Conservation (phyloP, 2,329 filamentous ascomycete species). For the Epicoccum sorghinum region DNA sequence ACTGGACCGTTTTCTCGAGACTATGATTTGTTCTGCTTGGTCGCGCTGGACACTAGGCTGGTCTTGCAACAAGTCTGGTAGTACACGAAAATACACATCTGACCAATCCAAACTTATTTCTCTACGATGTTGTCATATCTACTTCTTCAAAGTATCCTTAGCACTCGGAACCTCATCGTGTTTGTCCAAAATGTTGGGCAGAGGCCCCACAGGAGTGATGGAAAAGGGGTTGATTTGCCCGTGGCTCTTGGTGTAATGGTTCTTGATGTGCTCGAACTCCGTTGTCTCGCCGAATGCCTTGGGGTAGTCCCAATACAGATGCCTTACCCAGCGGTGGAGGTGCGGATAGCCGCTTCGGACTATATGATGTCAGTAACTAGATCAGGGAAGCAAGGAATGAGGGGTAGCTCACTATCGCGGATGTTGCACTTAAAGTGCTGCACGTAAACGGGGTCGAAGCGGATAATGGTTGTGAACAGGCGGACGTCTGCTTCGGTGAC, state of each 20-base stretch:
- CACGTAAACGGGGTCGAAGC: constrained; percentile 62
- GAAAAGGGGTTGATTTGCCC: constrained; percentile 67
- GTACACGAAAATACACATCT: too few species aligned
- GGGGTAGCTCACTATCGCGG: constrained; percentile 61
- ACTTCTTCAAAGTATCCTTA: constrained; percentile 27
- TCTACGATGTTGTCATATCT: not conserved
- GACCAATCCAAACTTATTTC: too few species aligned
- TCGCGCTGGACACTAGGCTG: too few species aligned
- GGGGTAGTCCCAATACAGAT: constrained; percentile 71
- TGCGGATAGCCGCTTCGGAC: constrained; percentile 76
- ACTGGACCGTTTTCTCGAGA: too few species aligned
- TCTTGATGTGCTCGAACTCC: constrained; percentile 95
- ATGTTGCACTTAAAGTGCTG: constrained; percentile 80
- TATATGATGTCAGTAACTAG: not conserved
- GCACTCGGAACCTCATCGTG: constrained; percentile 77
- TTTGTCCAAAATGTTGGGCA: constrained; percentile 79
- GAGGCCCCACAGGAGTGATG: constrained; percentile 85
- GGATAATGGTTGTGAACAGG: constrained; percentile 66
- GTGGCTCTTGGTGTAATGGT: constrained; percentile 71
- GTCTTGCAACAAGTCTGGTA: too few species aligned
- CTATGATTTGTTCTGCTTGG: too few species aligned
- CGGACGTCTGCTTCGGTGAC: constrained; percentile 58
- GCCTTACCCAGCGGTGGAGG: constrained; percentile 80
- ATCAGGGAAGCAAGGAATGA: not conserved
- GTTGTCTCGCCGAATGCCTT: constrained; percentile 85